phyloP scores from a whole-genome alignment of 2,329 filamentous ascomycete species.

The Ophiocordyceps camponoti-floridani region DNA sequence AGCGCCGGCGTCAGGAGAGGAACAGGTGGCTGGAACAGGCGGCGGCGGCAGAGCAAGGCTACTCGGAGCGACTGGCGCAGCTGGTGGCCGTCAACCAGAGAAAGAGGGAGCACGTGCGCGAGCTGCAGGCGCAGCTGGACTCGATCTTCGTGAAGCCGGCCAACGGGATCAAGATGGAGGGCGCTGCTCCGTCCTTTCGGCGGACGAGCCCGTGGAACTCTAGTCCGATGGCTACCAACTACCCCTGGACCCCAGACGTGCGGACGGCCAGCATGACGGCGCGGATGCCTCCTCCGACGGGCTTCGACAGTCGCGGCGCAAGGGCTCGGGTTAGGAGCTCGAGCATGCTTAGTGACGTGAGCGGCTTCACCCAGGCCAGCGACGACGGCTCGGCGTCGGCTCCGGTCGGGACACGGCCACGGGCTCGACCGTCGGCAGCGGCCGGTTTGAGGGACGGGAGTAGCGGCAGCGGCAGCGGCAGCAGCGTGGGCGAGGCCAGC shows the following conservation, averaged over 20 bases:
- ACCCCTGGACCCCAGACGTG: slow-evolving; percentile 19
- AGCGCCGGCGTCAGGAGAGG: slow-evolving; percentile 35
- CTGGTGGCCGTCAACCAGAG: slow-evolving; percentile 15
- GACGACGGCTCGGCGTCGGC: slow-evolving; percentile 21
- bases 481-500: slow-evolving; percentile 27
- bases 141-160: slow-evolving; percentile 14
- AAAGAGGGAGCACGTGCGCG: slow-evolving; percentile 13
- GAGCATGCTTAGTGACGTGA: slow-evolving; percentile 49
- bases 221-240: slow-evolving; percentile 16
- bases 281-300: slow-evolving; percentile 18
- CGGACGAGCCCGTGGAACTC: slow-evolving; percentile 16
- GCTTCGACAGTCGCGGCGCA: slow-evolving; percentile 15
- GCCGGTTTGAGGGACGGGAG: slow-evolving; percentile 7
- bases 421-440: slow-evolving; percentile 1
- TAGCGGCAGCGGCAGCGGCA: slow-evolving; percentile 23
- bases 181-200: slow-evolving; percentile 4
- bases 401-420: not conserved
- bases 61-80: slow-evolving; percentile 22
- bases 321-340: slow-evolving; percentile 40
- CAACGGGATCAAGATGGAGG: slow-evolving; percentile 15
- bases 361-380: slow-evolving; percentile 47
- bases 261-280: slow-evolving; percentile 13
- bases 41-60: slow-evolving; percentile 25
- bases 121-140: slow-evolving; percentile 14
- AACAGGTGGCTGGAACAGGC: slow-evolving; percentile 27